Conservation (phyloP, 108 stramenopile genomes). For the Cyclostephanos tholiformis region DNA sequence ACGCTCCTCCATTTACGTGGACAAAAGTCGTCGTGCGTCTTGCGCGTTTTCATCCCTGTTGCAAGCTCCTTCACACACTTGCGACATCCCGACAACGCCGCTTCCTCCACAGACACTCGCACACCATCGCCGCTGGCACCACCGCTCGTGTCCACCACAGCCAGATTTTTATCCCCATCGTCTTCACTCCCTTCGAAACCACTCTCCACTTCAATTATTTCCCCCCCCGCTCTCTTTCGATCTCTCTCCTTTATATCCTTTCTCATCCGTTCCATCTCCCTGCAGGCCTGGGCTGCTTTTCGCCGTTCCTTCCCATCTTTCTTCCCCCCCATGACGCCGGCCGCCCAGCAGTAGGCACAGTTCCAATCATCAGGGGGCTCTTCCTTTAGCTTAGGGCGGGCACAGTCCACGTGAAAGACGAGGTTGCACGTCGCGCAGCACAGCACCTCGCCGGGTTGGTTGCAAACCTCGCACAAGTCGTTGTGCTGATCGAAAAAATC, state of each 20-base stretch:
- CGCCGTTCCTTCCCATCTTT: conserved; percentile 64
- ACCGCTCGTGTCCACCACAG: not conserved
- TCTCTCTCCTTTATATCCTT: conserved; percentile 32
- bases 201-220: conserved; percentile 5
- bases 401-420: conserved; percentile 89
- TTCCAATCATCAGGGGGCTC: conserved; percentile 73
- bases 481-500: conserved; percentile 88
- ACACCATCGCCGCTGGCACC: not conserved
- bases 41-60: conserved; percentile 25
- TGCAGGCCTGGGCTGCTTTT: conserved; percentile 63
- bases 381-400: conserved; percentile 70
- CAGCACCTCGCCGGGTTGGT: conserved; percentile 74
- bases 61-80: conserved; percentile 29
- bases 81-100: conserved; percentile 26
- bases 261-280: conserved; percentile 70
- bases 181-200: conserved; percentile 6
- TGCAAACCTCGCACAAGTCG: conserved; percentile 91
- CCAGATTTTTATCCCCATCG: not conserved
- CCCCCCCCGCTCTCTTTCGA: conserved; percentile 1
- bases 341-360: conserved; percentile 74
- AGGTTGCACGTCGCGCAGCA: conserved; percentile 92
- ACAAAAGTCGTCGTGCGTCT: conserved; percentile 23
- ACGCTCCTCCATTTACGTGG: conserved; percentile 33
- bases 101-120: conserved; percentile 5
- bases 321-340: conserved; percentile 60